phyloP scores from a whole-genome alignment of 306 rosid genomes.

The Calophaca sinica region DNA sequence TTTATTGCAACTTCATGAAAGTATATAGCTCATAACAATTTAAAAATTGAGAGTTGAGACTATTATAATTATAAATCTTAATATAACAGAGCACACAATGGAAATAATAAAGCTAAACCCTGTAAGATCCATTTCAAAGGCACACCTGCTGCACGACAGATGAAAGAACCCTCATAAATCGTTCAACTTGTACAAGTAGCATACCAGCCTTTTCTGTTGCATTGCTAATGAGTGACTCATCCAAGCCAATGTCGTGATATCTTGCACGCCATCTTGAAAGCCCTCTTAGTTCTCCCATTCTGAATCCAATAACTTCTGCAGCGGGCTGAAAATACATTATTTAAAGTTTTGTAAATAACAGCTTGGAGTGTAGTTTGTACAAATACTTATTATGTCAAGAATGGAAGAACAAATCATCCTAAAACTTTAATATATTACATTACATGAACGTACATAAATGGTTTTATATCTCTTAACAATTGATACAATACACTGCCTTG shows the following conservation, averaged over 20 bases:
- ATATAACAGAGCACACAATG: slow-evolving; percentile 17
- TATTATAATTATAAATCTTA: slow-evolving; percentile 2
- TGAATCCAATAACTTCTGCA: slow-evolving; percentile 90
- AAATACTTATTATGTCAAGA: slow-evolving; percentile 34
- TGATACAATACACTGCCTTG: slow-evolving; percentile 36
- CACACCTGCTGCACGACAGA: slow-evolving; percentile 95
- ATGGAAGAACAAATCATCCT: slow-evolving; percentile 10
- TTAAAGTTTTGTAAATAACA: slow-evolving; percentile 41
- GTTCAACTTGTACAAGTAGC: slow-evolving; percentile 93
- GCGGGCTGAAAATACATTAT: slow-evolving; percentile 72
- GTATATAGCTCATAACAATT: slow-evolving; percentile 16
- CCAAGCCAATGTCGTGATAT: slow-evolving; percentile 80
- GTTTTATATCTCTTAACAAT: slow-evolving; percentile 33
- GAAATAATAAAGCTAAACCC: slow-evolving; percentile 40
- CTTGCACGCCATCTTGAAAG: slow-evolving; percentile 96
- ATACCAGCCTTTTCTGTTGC: slow-evolving; percentile 94
- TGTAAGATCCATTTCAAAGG: slow-evolving; percentile 40
- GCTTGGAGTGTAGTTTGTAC: slow-evolving; percentile 34
- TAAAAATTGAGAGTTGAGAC: not conserved
- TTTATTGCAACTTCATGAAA: slow-evolving; percentile 22
- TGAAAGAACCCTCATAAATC: slow-evolving; percentile 91
- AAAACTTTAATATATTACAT: not conserved
- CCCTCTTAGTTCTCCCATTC: slow-evolving; percentile 94
- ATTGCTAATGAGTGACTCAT: slow-evolving; percentile 74
- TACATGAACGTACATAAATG: slow-evolving; percentile 6